Base-by-base conservation (phyloP, 2,329 filamentous ascomycete species). In the Elsinoe fawcettii region DNA sequence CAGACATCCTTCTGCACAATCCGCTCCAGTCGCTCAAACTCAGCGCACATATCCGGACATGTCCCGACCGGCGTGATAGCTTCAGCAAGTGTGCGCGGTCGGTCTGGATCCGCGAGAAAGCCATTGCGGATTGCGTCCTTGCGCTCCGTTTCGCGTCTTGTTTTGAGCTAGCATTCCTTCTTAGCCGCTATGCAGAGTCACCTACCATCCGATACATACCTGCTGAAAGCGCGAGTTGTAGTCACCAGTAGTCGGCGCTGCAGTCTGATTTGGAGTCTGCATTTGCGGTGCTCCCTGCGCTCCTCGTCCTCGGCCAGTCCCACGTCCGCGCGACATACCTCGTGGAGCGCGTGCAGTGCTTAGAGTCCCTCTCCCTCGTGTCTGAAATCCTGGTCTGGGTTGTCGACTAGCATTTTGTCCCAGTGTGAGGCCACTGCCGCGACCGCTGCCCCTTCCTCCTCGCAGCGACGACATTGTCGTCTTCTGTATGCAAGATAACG, bases 1-100 rank as follows among this genome's bases (percentile, higher is more conserved):
- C 81, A 81, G 23, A 84, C 78, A 69, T 84, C 82, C 53, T 81
- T 80, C 65, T 84, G 79, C 44, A 80, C 76, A 51, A 84, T 81
- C 37, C 83, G 76, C 62, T 83, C 77, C 43, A 84, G 77, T 43
- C 82, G 71, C 70, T 86, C 83, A 58, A 75, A 83, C 61, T 84
- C 80, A 2, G 83, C 79, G 65, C 83, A 86, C 81, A 85, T 85
- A 61, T 80, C 78, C 37, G 75, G 76, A 67, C 83, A 85, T 53
- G 77, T 81, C 53, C 82, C 83, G 4, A 82, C 77, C 0, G 80
- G 76, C 18, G 80, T 83, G 63, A 85, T 83, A 25, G 82, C 81
- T 60, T 84, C 76, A 27, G 77, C 75, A 58, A 85, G 71, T 22
- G 74, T 75, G 55, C 79, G 81, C n/a, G 80, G 80, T 63, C 80